These are phyloP conservation scores for Limnanthes douglasii DNA, from an alignment of 345 rosid species.

Conservation along the genomic window DNA sequence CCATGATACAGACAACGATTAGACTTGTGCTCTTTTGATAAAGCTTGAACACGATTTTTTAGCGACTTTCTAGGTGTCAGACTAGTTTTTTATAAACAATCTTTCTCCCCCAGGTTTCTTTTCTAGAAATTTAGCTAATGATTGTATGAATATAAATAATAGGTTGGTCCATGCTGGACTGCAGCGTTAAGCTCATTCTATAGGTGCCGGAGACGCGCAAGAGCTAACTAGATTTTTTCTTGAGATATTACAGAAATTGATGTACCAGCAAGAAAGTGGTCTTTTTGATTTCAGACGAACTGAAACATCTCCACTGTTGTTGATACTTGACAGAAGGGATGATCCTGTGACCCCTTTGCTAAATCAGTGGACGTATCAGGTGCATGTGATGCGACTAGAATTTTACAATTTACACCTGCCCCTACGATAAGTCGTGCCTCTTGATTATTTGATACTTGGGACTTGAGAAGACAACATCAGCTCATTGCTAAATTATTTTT, in stretches of 20 bases:
- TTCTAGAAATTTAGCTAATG: no score
- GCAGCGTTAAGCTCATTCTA: conserved; percentile 3
- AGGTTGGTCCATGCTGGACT: no score
- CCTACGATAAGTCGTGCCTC: conserved; percentile 7
- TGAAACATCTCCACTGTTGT: conserved; percentile 78
- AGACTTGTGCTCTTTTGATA: no score
- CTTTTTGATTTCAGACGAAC: conserved; percentile 89
- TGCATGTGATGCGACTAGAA: conserved; percentile 11
- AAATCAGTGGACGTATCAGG: conserved; percentile 99
- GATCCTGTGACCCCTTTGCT: conserved; percentile 91
- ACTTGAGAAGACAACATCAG: conserved; percentile 6
- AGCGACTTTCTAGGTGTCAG: no score
- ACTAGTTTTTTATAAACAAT: no score
- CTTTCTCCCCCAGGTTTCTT: no score
- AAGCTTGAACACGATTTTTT: no score
- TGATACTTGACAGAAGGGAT: conserved; percentile 87
- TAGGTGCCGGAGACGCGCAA: neutral
- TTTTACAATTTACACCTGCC: conserved; percentile 4
- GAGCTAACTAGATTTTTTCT: conserved; percentile 3
- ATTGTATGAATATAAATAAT: no score
- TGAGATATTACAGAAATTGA: conserved; percentile 56
- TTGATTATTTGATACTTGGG: conserved; percentile 3
- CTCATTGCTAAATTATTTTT: conserved; percentile 12
- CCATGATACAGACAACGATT: no score
- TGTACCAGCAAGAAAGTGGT: conserved; percentile 97